These are phyloP conservation scores for Nothophaeocryptopus gaeumannii DNA, from an alignment of 2,329 filamentous ascomycete genomes.

Conservation along the genomic window DNA sequence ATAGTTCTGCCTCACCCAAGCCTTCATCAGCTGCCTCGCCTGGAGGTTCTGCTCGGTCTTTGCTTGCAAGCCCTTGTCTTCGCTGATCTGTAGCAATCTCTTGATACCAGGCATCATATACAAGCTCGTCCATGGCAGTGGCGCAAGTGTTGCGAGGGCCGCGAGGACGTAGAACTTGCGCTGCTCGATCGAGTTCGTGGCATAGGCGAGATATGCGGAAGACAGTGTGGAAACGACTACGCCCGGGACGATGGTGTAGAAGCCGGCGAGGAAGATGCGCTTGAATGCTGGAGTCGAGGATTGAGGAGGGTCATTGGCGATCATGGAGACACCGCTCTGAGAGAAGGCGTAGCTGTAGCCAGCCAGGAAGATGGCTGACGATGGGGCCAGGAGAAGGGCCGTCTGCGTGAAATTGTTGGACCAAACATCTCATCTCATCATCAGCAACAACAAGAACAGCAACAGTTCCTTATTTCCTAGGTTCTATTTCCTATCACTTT, in stretches of 20 bases:
- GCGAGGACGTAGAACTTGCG: too few species aligned
- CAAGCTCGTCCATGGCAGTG: background rate
- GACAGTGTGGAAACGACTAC: background rate
- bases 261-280: background rate
- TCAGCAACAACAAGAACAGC: too few species aligned
- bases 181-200: too few species aligned
- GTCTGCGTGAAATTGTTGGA: background rate
- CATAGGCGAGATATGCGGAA: too few species aligned
- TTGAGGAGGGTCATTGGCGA: constrained; percentile 7
- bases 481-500: too few species aligned
- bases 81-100: constrained; percentile 19
- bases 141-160: too few species aligned
- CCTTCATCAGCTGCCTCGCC: constrained; percentile 14
- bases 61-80: constrained; percentile 7
- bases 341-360: constrained; percentile 11
- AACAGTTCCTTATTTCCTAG: too few species aligned
- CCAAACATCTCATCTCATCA: too few species aligned
- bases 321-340: constrained; percentile 1
- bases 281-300: constrained; percentile 3
- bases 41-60: constrained; percentile 19
- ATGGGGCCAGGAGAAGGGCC: constrained; percentile 8
- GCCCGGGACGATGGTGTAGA: background rate
- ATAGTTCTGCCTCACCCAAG: constrained; percentile 12
- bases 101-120: constrained; percentile 12
- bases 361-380: constrained; percentile 13